Conservation (phyloP, 768 basidiomycete genomes). For the Infundibulicybe gibba region DNA sequence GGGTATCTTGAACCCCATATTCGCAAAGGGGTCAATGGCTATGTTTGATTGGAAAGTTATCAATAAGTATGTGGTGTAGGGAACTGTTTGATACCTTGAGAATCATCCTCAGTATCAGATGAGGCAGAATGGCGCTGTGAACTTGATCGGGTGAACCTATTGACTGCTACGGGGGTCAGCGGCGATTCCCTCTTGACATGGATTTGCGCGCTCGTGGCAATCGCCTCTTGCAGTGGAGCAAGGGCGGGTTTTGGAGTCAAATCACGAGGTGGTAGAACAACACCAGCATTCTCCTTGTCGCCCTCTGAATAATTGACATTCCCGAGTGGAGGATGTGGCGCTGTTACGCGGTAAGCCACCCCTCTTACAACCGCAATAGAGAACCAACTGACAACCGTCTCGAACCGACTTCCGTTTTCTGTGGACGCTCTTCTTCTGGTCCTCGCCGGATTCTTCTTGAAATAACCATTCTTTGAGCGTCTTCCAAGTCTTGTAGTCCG, state of each 20-base stretch:
- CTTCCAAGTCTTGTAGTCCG: conserved; percentile 53
- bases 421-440: conserved; percentile 20
- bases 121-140: conserved; percentile 16
- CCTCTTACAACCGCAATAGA: neutral
- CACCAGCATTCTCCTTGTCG: too few relatives aligned
- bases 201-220: too few relatives aligned
- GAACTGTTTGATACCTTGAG: conserved; percentile 23
- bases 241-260: too few relatives aligned
- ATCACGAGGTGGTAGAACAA: too few relatives aligned
- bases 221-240: too few relatives aligned
- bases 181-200: too few relatives aligned
- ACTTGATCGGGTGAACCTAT: conserved; percentile 5
- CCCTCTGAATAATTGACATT: too few relatives aligned
- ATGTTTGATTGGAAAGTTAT: neutral
- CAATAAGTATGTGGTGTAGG: neutral
- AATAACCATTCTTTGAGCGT: conserved; percentile 40
- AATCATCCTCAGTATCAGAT: conserved; percentile 39
- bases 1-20: conserved; percentile 5
- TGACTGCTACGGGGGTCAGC: neutral
- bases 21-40: conserved; percentile 3
- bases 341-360: neutral
- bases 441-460: conserved; percentile 21
- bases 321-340: too few relatives aligned
- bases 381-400: neutral
- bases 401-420: conserved; percentile 13